Evolutionary conservation across 1,284 basidiomycete genomes (phyloP), one percentile per base, ranked within the genome.

Genomic region (Marasmius oreades): DNA sequence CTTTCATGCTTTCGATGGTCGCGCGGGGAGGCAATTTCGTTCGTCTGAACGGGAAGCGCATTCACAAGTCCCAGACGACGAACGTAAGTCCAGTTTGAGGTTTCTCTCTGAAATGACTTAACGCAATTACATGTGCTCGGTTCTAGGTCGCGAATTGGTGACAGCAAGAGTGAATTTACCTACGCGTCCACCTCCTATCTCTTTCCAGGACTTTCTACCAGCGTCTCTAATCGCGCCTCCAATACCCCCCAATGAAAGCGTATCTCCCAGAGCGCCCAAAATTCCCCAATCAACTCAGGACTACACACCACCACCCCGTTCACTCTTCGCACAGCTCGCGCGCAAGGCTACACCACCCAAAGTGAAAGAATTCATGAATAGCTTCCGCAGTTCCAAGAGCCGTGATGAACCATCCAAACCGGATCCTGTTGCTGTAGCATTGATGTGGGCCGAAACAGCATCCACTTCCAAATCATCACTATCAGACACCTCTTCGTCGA

Each of bases 121-220:
- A 10, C 28, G 4, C 10, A 31, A 5, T 31, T 4, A 31, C 4
- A 42, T 42, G n/a, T 42, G 7, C 39, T 20, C 2, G 16, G 5
- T 7, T 14, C 20, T 37, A 77, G 74, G 26, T 80, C 80, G 26
- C 84, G 59, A 22, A 88, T 65, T 63, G 88, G 84, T 1, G 85
- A 82, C 14, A 90, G 74, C 33, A 91, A 72, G 18, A 86, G 59
- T 0, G 81, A 75, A 61, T 90, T 88, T 60, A 84, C 68, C 60
- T 75, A 79, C 59, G 83, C 77, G 57, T 88, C 78, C 1, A 65
- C 54, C 12, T 75, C 69, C 8, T 2, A 42, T 16, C 20, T 42
- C 39, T 14, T 42, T 42, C 23, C 26, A 46, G 20, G 26, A 46
- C 23, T 23, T 46, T 20, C 45, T 24, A 3, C 26, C 22, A 5